phyloP scores from a whole-genome alignment of 306 rosid species.

The Corylus avellana region DNA sequence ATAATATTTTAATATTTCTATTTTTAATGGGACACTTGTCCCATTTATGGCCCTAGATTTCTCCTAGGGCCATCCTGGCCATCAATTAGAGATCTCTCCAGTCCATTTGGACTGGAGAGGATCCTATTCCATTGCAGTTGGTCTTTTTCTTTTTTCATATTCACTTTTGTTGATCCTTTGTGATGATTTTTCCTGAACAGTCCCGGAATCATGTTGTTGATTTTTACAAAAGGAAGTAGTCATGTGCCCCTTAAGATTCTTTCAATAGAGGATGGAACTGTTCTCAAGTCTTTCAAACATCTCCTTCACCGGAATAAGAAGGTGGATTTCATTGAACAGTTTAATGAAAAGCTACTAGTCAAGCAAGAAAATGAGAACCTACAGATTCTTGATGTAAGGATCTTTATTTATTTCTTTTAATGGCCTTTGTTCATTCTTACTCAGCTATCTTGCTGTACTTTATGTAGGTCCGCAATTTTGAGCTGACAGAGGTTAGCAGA shows the following conservation, averaged over 20 bases:
- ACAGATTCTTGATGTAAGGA: conserved; percentile 91
- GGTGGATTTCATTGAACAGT: conserved; percentile 98
- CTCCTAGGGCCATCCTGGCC: too few species aligned
- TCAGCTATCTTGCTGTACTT: conserved; percentile 31
- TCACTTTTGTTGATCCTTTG: conserved; percentile 19
- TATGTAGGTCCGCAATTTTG: conserved; percentile 86
- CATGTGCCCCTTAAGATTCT: conserved; percentile 96
- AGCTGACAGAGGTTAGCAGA: conserved; percentile 85
- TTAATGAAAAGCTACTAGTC: conserved; percentile 98
- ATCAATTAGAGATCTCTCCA: too few species aligned
- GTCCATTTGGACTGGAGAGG: too few species aligned
- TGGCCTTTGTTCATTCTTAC: conserved; percentile 19
- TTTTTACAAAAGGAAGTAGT: conserved; percentile 77
- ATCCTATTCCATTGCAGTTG: background rate
- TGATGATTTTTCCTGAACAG: conserved; percentile 45
- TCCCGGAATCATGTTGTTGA: conserved; percentile 97
- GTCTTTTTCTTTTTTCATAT: conserved; percentile 3
- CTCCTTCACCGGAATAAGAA: conserved; percentile 94
- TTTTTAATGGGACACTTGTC: too few species aligned
- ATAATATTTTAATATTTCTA: too few species aligned
- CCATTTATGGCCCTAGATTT: too few species aligned
- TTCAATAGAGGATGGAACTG: conserved; percentile 99
- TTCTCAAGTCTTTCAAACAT: conserved; percentile 95
- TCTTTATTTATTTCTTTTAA: conserved; percentile 8
- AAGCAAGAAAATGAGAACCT: conserved; percentile 99